Conservation (phyloP, 129 eudicot species). For the Scalesia atractyloides region DNA sequence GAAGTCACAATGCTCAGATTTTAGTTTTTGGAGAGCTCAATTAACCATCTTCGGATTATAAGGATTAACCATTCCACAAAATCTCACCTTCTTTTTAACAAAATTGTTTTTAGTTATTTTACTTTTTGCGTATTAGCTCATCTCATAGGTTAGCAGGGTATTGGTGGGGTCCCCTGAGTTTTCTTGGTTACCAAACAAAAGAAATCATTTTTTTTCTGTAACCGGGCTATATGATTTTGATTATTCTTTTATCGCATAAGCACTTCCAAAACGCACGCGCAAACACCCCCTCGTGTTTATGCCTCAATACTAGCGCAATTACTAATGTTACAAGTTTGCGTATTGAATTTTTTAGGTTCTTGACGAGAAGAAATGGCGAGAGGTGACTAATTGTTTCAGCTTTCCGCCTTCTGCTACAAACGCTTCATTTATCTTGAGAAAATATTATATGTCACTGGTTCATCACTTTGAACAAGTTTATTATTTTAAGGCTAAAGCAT, state of each 20-base stretch:
- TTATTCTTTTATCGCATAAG: neutral
- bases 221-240: neutral
- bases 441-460: conserved; percentile 74
- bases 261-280: neutral
- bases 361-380: conserved; percentile 85
- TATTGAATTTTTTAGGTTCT: conserved; percentile 51
- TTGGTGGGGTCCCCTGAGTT: too few species aligned
- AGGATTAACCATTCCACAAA: too few species aligned
- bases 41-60: neutral
- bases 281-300: neutral
- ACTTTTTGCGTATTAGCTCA: too few species aligned
- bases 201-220: too few species aligned
- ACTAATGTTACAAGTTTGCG: conserved; percentile 11
- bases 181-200: too few species aligned
- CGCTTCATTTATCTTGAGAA: conserved; percentile 84
- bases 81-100: too few species aligned
- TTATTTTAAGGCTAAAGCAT: conserved; percentile 69
- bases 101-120: too few species aligned
- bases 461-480: conserved; percentile 86
- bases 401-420: conserved; percentile 97
- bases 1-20: neutral
- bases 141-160: too few species aligned
- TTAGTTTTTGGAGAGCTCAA: neutral
- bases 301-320: neutral
- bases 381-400: conserved; percentile 68